Evolutionary conservation across 1,284 basidiomycete genomes (phyloP).

Genomic region (Papiliotrema fonsecae): DNA sequence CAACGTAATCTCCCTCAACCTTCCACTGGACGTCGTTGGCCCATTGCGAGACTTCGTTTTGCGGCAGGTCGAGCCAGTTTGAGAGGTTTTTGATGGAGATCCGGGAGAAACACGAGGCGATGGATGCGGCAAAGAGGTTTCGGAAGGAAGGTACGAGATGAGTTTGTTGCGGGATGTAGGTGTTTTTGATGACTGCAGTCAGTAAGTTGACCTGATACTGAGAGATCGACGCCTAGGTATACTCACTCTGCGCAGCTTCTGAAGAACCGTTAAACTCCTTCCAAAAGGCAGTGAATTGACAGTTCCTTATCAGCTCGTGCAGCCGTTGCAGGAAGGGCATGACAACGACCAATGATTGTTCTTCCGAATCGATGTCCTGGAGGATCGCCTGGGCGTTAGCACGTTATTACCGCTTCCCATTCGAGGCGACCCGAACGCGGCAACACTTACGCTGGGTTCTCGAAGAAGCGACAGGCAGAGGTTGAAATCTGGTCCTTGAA

Average conservation of each 20-base stretch:
- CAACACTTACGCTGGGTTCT: conserved; percentile 34
- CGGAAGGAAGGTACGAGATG: conserved; percentile 32
- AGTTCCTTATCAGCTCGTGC: conserved; percentile 73
- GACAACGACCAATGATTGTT: conserved; percentile 68
- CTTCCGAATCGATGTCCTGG: conserved; percentile 56
- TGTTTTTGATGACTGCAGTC: conserved; percentile 34
- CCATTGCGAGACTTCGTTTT: conserved; percentile 60
- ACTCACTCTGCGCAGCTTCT: conserved; percentile 33
- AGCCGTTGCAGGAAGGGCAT: conserved; percentile 71
- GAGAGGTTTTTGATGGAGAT: conserved; percentile 26
- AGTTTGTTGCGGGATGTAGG: conserved; percentile 40
- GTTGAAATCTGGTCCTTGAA: conserved; percentile 71
- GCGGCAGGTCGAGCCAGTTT: conserved; percentile 41
- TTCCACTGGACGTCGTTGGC: conserved; percentile 67
- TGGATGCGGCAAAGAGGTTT: conserved; percentile 35
- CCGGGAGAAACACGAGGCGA: conserved; percentile 39
- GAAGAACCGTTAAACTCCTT: conserved; percentile 60
- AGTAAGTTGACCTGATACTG: conserved; percentile 3
- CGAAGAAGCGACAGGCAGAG: conserved; percentile 74
- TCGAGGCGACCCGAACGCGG: not conserved
- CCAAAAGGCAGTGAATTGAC: conserved; percentile 91
- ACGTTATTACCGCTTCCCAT: too few relatives aligned
- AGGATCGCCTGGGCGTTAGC: conserved; percentile 30
- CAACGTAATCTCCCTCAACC: conserved; percentile 61
- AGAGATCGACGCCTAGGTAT: not conserved